Conservation (phyloP, 148 eudicot species). For the Heliosperma pusillum region DNA sequence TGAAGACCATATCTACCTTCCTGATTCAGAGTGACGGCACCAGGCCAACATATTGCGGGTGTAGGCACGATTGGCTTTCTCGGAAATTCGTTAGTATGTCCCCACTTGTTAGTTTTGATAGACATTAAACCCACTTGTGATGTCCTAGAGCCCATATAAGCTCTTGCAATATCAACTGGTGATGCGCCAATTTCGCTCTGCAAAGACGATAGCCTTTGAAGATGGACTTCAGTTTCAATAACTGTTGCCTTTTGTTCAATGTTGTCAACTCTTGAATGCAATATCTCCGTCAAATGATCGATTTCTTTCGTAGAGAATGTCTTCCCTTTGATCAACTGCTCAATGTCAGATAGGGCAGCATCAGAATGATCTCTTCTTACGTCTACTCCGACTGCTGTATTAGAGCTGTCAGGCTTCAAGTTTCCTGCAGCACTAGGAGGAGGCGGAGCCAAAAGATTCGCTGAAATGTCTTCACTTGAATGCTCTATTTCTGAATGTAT, state of each 20-base stretch:
- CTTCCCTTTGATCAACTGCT: slow-evolving; percentile 65
- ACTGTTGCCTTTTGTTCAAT: slow-evolving; percentile 32
- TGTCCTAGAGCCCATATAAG: slow-evolving; percentile 78
- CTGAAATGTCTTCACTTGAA: slow-evolving; percentile 18
- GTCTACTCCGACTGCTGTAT: slow-evolving; percentile 30
- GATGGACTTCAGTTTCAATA: slow-evolving; percentile 38
- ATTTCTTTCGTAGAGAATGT: slow-evolving; percentile 80
- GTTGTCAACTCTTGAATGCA: slow-evolving; percentile 52
- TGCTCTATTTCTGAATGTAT: slow-evolving; percentile 26
- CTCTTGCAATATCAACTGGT: slow-evolving; percentile 85
- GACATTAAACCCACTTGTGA: slow-evolving; percentile 37
- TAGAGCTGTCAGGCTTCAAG: slow-evolving; percentile 21
- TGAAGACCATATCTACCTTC: slow-evolving; percentile 49
- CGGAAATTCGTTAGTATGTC: slow-evolving; percentile 33
- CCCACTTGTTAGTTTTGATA: slow-evolving; percentile 33
- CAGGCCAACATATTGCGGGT: slow-evolving; percentile 81
- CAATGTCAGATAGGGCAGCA: slow-evolving; percentile 52
- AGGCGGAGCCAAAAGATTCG: slow-evolving; percentile 25
- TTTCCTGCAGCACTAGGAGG: slow-evolving; percentile 32
- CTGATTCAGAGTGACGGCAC: slow-evolving; percentile 58
- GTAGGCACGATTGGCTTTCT: slow-evolving; percentile 38
- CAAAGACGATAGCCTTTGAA: slow-evolving; percentile 35
- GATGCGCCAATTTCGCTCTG: slow-evolving; percentile 60
- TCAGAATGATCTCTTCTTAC: slow-evolving; percentile 23
- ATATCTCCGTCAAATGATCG: slow-evolving; percentile 57